phyloP scores from a whole-genome alignment of 1,139 yeast species.

The Blastobotrys ciferrii region DNA sequence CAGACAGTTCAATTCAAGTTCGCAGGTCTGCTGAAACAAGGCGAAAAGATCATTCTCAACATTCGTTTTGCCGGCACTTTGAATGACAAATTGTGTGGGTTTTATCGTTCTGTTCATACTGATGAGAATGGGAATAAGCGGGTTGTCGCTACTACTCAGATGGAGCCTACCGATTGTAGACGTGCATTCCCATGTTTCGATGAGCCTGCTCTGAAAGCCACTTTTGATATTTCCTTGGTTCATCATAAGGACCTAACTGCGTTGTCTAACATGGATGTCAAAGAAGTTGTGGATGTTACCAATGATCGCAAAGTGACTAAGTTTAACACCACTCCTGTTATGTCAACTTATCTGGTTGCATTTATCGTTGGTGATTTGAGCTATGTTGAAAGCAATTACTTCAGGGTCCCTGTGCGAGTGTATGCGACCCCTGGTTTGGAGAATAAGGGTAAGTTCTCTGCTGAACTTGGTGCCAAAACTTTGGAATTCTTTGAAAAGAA shows the following conservation, averaged over 20 bases:
- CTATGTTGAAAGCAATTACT: constrained; percentile 62
- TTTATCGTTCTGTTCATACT: constrained; percentile 73
- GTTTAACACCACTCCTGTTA: constrained; percentile 65
- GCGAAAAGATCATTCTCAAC: constrained; percentile 45
- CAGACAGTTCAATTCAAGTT: constrained; percentile 68
- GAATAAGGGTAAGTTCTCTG: constrained; percentile 62
- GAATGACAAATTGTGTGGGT: constrained; percentile 77
- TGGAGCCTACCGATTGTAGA: constrained; percentile 84
- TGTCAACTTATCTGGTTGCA: constrained; percentile 81
- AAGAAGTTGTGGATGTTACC: constrained; percentile 47
- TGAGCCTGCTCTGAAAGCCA: constrained; percentile 75
- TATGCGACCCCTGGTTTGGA: constrained; percentile 71
- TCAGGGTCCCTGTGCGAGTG: constrained; percentile 65
- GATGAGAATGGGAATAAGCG: constrained; percentile 57
- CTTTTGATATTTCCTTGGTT: constrained; percentile 61
- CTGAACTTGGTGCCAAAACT: constrained; percentile 63
- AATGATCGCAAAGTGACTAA: constrained; percentile 44
- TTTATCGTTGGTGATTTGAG: constrained; percentile 80
- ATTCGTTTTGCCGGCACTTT: constrained; percentile 67
- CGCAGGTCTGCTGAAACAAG: constrained; percentile 47
- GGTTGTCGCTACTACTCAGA: constrained; percentile 74
- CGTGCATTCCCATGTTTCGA: constrained; percentile 83
- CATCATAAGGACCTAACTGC: constrained; percentile 59
- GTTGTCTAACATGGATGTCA: constrained; percentile 67
- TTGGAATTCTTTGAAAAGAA: constrained; percentile 63